These are phyloP conservation scores for Apiospora kogelbergensis DNA, from an alignment of 2,329 filamentous ascomycete genomes.

Conservation along the genomic window DNA sequence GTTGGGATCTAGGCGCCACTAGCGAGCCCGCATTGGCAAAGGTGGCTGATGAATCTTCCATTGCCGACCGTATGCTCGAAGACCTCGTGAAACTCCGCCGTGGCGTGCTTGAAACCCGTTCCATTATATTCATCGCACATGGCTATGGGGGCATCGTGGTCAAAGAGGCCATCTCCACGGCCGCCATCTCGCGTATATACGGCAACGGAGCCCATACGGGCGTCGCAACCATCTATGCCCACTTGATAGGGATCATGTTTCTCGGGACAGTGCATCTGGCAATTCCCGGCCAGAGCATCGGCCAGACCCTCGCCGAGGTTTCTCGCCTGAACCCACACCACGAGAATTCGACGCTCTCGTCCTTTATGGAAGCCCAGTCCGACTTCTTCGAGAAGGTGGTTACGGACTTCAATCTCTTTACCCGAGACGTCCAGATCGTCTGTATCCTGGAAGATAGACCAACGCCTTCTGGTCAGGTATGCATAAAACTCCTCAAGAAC, in stretches of 20 bases:
- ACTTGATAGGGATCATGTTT: constrained; percentile 6
- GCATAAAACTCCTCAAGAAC: no score
- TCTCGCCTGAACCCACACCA: not conserved
- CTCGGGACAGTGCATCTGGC: constrained; percentile 10
- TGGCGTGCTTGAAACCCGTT: not conserved
- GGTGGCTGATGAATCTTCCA: not conserved
- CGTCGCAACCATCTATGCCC: not conserved
- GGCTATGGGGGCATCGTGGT: constrained; percentile 12
- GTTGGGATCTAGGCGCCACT: not conserved
- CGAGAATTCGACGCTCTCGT: not conserved
- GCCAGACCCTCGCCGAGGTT: not conserved
- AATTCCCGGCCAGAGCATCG: not conserved
- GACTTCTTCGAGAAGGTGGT: not conserved
- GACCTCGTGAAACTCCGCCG: not conserved
- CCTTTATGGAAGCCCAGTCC: not conserved
- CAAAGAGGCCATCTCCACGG: constrained; percentile 9
- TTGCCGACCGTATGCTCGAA: not conserved
- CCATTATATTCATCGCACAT: constrained; percentile 12
- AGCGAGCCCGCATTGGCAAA: not conserved
- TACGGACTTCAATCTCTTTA: not conserved
- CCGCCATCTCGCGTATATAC: constrained; percentile 11
- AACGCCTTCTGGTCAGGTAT: not conserved
- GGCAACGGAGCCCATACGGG: not conserved
- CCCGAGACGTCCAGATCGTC: constrained; percentile 10
- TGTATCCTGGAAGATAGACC: constrained; percentile 11